Percentiles rank a stretch among this genome's conserved stretches.
phyloP scores from a whole-genome alignment of 1,284 basidiomycete species.

The Coniophora puteana region DNA sequence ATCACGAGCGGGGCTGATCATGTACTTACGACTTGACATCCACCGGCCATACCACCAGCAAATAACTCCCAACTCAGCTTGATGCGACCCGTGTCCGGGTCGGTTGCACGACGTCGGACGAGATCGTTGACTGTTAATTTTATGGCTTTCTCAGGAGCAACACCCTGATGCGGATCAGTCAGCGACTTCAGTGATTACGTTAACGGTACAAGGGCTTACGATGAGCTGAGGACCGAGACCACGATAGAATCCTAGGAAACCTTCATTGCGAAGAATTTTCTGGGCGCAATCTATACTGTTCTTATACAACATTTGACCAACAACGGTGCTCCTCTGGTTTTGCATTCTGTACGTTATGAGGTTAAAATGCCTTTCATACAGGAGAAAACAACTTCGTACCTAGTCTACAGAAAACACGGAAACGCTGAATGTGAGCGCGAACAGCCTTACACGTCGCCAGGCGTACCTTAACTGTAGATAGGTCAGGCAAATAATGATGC shows the following conservation, averaged over 20 bases:
- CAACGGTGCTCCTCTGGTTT: slow-evolving; percentile 94
- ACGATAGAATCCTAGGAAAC: slow-evolving; percentile 92
- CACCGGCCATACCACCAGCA: slow-evolving; percentile 93
- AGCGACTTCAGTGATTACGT: slow-evolving; percentile 7
- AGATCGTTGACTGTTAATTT: slow-evolving; percentile 97
- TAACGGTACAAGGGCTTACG: slow-evolving; percentile 39
- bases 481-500: slow-evolving; percentile 10
- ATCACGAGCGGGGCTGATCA: background rate
- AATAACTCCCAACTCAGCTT: slow-evolving; percentile 82
- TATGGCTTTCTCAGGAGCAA: slow-evolving; percentile 98
- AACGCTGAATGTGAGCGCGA: slow-evolving; percentile 1
- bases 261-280: slow-evolving; percentile 95
- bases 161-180: slow-evolving; percentile 59
- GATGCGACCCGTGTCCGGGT: slow-evolving; percentile 94
- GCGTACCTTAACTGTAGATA: slow-evolving; percentile 62
- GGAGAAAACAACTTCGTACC: slow-evolving; percentile 35
- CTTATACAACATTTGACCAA: slow-evolving; percentile 92
- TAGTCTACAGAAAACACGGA: too few relatives aligned
- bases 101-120: slow-evolving; percentile 79
- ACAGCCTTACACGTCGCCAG: slow-evolving; percentile 7
- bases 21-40: slow-evolving; percentile 89
- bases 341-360: slow-evolving; percentile 67
- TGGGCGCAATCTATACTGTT: slow-evolving; percentile 92
- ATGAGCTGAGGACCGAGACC: slow-evolving; percentile 95
- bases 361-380: slow-evolving; percentile 1